Evolutionary conservation across 2,329 filamentous ascomycete species (phyloP), one percentile per base, ranked within the genome.

Genomic region (Curvularia sp.): DNA sequence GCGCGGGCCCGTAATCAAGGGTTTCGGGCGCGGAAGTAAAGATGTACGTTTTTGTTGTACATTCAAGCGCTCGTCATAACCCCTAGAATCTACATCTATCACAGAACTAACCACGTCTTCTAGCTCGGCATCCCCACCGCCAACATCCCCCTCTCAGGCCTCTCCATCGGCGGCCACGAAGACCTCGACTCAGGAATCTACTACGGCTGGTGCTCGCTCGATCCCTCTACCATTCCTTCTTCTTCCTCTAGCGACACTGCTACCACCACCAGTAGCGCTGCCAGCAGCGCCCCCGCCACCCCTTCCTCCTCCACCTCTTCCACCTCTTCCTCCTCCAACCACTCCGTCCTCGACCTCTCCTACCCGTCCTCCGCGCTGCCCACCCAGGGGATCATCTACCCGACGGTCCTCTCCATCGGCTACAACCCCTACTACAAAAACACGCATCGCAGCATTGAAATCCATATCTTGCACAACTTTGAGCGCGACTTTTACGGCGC

Each of bases 371-470:
- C 65, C 2, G 49, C 58, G 5, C 9, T 20, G 1, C 50, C 67
- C 1, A 64, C 60, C 1, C 47, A 65, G 0, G 61, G 60, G 0
- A 60, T 70, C 1, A 50, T 67, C 0, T 76, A 75, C 63, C 72
- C 72, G 1, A 75, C 74, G 9, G 74, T 76, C 1, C 67, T 76
- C 1, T 65, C 58, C 18, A 74, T 76, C 39, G 95, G 95, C 44
- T 98, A 93, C 85, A 99, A 98, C 79, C 95, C 95, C 0, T 98
- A 93, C 80, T 99, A 97, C 85, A 93, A 93, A 76, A 98, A 99
- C 83, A 88, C 85, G 4, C 87, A 91, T 47, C 88, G 92, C 62
- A 92, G 87, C 62, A 93, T 95, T 73, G 93, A 97, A 83, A 93
- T 96, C 56, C 93, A 97, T 80, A 86, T 99, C 54, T 85, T 99